Evolutionary conservation across 1,284 basidiomycete genomes (phyloP).

Genomic region (Butyriboletus appendiculatus): DNA sequence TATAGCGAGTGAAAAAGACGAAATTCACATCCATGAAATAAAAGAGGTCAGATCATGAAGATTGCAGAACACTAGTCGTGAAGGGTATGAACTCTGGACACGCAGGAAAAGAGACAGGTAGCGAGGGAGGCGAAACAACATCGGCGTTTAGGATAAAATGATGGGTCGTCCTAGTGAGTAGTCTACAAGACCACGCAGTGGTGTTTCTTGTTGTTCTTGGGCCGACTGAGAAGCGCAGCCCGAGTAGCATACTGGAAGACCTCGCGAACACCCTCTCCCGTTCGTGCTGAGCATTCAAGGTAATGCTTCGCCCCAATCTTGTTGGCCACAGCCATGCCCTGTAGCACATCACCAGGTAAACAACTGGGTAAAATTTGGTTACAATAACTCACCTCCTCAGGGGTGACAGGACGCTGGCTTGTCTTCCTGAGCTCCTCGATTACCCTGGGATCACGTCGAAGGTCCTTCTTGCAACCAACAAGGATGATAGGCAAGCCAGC

Average conservation of each 20-base stretch:
- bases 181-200: conserved; percentile 58
- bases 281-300: conserved; percentile 90
- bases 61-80: conserved; percentile 39
- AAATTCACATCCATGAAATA: conserved; percentile 21
- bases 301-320: conserved; percentile 90
- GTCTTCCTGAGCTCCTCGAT: conserved; percentile 82
- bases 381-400: conserved; percentile 57
- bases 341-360: conserved; percentile 5
- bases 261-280: conserved; percentile 88
- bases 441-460: conserved; percentile 77
- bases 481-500: conserved; percentile 85
- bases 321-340: conserved; percentile 86
- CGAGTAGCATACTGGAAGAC: conserved; percentile 91
- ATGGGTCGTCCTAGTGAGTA: conserved; percentile 23
- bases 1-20: conserved; percentile 1
- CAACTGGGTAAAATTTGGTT: background rate
- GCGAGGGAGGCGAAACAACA: conserved; percentile 20
- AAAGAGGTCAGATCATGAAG: conserved; percentile 39
- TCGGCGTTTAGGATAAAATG: conserved; percentile 22
- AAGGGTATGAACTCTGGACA: conserved; percentile 38
- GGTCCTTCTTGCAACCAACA: conserved; percentile 92
- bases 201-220: conserved; percentile 43
- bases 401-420: conserved; percentile 78
- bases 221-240: conserved; percentile 65
- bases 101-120: conserved; percentile 16